Evolutionary conservation across 352 stramenopile species (phyloP).

Genomic region (Blastocystis sp.): DNA sequence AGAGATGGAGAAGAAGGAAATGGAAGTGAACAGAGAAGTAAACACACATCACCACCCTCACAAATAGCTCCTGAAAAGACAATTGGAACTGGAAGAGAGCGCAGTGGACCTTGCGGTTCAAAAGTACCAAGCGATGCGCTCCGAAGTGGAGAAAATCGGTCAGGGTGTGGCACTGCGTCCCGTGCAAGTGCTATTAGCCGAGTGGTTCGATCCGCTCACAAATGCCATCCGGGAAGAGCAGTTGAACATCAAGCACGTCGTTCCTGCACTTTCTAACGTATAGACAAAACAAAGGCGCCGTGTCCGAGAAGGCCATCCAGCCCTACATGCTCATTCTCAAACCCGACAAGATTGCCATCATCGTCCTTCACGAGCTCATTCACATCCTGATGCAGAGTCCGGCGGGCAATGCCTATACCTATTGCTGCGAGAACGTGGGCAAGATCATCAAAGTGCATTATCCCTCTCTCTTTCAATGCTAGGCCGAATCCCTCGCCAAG

Average conservation of each 20-base stretch:
- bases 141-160: conserved; percentile 72
- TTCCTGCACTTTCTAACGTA: neutral
- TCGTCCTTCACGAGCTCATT: conserved; percentile 80
- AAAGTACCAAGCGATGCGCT: conserved; percentile 71
- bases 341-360: conserved; percentile 82
- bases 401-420: conserved; percentile 76
- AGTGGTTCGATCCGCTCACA: conserved; percentile 75
- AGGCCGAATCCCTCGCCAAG: conserved; percentile 50
- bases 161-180: conserved; percentile 59
- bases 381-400: conserved; percentile 76
- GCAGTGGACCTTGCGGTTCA: conserved; percentile 63
- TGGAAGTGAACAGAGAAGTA: conserved; percentile 54
- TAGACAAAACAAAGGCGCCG: conserved; percentile 40
- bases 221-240: conserved; percentile 75
- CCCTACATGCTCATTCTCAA: conserved; percentile 80
- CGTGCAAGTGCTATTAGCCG: conserved; percentile 53
- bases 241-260: conserved; percentile 50
- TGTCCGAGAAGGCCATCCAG: conserved; percentile 65
- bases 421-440: conserved; percentile 70
- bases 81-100: conserved; percentile 72
- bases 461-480: conserved; percentile 73
- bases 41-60: neutral
- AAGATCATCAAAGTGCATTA: conserved; percentile 76
- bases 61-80: conserved; percentile 43
- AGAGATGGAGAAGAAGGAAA: neutral